Percentiles rank a stretch among this genome's conserved stretches.
Conservation (phyloP, 2,329 filamentous ascomycete species). For the Aspergillus neotritici region DNA sequence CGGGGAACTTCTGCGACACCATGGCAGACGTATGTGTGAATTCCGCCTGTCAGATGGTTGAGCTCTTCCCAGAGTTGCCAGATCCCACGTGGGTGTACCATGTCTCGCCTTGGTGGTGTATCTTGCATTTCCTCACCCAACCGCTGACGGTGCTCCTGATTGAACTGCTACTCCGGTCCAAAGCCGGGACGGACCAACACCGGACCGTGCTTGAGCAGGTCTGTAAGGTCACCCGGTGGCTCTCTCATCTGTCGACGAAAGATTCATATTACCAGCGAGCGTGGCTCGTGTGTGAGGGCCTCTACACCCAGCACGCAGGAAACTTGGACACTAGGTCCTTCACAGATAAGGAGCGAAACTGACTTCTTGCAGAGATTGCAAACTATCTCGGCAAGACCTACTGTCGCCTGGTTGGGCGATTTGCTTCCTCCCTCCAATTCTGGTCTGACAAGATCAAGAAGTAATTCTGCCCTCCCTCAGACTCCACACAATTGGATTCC, state of each 20-base stretch:
- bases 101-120: constrained; percentile 37
- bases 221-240: constrained; percentile 33
- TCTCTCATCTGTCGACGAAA: constrained; percentile 31
- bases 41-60: constrained; percentile 30
- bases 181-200: constrained; percentile 26
- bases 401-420: not conserved
- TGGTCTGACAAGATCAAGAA: too few species aligned
- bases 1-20: constrained; percentile 26
- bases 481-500: too few species aligned
- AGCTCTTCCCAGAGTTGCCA: constrained; percentile 32
- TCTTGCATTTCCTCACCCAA: constrained; percentile 40
- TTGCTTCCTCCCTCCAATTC: too few species aligned
- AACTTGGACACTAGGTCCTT: constrained; percentile 6
- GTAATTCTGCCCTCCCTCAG: too few species aligned
- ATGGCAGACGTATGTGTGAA: constrained; percentile 35
- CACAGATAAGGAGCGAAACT: not conserved
- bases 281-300: constrained; percentile 26
- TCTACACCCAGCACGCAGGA: constrained; percentile 19
- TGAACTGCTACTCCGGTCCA: constrained; percentile 29
- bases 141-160: constrained; percentile 34
- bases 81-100: constrained; percentile 26
- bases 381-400: not conserved
- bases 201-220: constrained; percentile 22
- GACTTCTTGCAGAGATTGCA: not conserved
- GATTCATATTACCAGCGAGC: constrained; percentile 31